phyloP scores from a whole-genome alignment of 2,329 filamentous ascomycete genomes.

The Aureobasidium sp. region DNA sequence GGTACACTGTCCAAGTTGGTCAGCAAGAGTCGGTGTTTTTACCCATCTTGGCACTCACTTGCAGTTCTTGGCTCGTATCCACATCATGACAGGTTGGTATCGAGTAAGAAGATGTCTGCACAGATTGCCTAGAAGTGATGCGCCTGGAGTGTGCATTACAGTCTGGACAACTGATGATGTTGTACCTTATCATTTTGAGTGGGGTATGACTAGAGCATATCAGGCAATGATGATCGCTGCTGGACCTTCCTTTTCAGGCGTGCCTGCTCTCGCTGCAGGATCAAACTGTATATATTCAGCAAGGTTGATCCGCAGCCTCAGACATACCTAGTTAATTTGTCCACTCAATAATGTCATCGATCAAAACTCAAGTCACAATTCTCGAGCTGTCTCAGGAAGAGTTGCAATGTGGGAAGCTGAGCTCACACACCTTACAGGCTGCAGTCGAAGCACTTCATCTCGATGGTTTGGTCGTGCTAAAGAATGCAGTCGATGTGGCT shows the following conservation, averaged over 20 bases:
- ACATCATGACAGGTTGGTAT: not conserved
- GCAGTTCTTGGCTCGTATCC: not conserved
- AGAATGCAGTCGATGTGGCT: too few relatives aligned
- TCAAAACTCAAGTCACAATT: too few relatives aligned
- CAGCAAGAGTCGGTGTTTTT: not conserved
- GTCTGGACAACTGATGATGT: not conserved
- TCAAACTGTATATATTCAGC: not conserved
- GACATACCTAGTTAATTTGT: too few relatives aligned
- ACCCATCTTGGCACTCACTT: slow-evolving; percentile 1
- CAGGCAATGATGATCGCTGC: not conserved
- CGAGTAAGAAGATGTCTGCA: not conserved
- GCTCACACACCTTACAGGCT: too few relatives aligned
- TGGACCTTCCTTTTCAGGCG: slow-evolving; percentile 22
- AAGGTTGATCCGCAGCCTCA: not conserved
- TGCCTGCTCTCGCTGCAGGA: too few relatives aligned
- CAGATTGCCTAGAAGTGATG: not conserved
- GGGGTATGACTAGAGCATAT: not conserved
- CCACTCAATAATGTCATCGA: too few relatives aligned
- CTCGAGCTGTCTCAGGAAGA: too few relatives aligned
- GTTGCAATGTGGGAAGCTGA: too few relatives aligned
- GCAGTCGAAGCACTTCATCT: too few relatives aligned
- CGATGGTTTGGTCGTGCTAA: too few relatives aligned
- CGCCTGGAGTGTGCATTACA: not conserved
- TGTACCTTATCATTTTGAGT: not conserved
- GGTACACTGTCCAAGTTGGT: not conserved